A percentile compares a stretch with the other conserved stretches of the same genome.
phyloP scores from a whole-genome alignment of 2,329 filamentous ascomycete genomes.

The Macrophomina tecta region DNA sequence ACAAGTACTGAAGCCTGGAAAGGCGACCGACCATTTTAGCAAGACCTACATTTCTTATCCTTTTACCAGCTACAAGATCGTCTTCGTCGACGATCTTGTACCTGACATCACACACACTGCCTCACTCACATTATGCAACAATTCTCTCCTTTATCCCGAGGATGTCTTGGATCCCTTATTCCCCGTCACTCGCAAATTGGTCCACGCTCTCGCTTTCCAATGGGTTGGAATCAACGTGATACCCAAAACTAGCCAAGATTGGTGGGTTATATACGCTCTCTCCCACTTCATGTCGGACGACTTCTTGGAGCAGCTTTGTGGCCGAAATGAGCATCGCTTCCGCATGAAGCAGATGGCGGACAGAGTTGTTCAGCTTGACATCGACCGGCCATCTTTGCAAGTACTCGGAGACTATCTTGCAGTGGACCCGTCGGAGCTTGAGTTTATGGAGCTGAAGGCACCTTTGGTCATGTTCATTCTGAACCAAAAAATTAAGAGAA shows the following conservation, averaged over 20 bases:
- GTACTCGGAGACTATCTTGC: conserved; percentile 79
- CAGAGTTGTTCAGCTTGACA: conserved; percentile 78
- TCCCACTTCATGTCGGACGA: conserved; percentile 95
- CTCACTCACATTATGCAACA: conserved; percentile 87
- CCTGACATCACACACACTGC: conserved; percentile 78
- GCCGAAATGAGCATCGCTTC: conserved; percentile 93
- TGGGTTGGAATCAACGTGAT: conserved; percentile 95
- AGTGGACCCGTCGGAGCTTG: conserved; percentile 81
- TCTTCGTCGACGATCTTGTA: conserved; percentile 89
- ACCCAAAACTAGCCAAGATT: conserved; percentile 78
- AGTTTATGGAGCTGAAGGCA: conserved; percentile 91
- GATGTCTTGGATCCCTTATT: conserved; percentile 86
- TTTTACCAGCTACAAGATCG: conserved; percentile 89
- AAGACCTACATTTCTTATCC: conserved; percentile 89
- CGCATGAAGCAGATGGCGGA: conserved; percentile 86
- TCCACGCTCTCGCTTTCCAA: conserved; percentile 85
- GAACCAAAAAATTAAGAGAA: conserved; percentile 70
- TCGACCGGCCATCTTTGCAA: conserved; percentile 80
- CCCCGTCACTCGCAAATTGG: conserved; percentile 77
- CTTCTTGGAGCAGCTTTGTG: conserved; percentile 88
- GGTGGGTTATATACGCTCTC: conserved; percentile 88
- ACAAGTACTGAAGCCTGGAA: conserved; percentile 12
- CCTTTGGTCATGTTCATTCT: conserved; percentile 91
- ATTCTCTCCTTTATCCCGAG: conserved; percentile 80
- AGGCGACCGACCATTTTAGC: conserved; percentile 89